Evolutionary conservation across 192 early-diverging fungal genomes (phyloP).

Genomic region (Diversispora epigaea): DNA sequence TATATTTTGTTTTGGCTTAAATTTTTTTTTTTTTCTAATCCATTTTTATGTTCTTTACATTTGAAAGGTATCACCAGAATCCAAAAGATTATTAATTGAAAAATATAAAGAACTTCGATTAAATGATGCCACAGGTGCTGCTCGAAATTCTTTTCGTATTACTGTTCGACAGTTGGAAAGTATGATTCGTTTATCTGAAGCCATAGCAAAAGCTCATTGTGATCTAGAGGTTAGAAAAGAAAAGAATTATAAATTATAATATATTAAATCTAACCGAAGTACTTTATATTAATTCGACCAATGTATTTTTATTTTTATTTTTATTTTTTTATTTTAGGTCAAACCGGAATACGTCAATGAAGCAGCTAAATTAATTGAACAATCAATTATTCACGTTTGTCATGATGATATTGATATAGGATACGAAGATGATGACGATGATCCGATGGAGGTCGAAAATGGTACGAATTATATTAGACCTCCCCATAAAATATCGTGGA

Average conservation of each 20-base stretch:
- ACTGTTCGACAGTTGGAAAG: slow-evolving; percentile 97
- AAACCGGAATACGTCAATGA: slow-evolving; percentile 74
- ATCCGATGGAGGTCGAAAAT: slow-evolving; percentile 14
- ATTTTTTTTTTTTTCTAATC: not conserved
- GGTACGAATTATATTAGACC: not conserved
- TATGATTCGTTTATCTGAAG: slow-evolving; percentile 95
- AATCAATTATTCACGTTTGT: slow-evolving; percentile 86
- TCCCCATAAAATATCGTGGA: not conserved
- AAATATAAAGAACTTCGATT: slow-evolving; percentile 87
- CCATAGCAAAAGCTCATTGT: slow-evolving; percentile 86
- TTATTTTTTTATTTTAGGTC: slow-evolving; percentile 50
- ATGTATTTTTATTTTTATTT: not conserved
- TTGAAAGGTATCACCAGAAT: slow-evolving; percentile 65
- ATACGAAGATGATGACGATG: slow-evolving; percentile 35
- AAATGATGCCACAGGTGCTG: slow-evolving; percentile 73
- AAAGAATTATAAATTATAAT: not conserved
- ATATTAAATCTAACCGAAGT: too few species aligned
- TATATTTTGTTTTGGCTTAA: not conserved
- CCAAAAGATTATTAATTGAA: slow-evolving; percentile 71
- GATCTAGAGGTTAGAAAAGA: slow-evolving; percentile 47
- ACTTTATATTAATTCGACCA: not conserved
- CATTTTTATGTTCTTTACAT: not conserved
- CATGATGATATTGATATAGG: slow-evolving; percentile 72
- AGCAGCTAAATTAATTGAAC: slow-evolving; percentile 78
- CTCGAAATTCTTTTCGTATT: slow-evolving; percentile 80